Evolutionary conservation across 768 basidiomycete genomes (phyloP).

Genomic region (Mycena filopes): DNA sequence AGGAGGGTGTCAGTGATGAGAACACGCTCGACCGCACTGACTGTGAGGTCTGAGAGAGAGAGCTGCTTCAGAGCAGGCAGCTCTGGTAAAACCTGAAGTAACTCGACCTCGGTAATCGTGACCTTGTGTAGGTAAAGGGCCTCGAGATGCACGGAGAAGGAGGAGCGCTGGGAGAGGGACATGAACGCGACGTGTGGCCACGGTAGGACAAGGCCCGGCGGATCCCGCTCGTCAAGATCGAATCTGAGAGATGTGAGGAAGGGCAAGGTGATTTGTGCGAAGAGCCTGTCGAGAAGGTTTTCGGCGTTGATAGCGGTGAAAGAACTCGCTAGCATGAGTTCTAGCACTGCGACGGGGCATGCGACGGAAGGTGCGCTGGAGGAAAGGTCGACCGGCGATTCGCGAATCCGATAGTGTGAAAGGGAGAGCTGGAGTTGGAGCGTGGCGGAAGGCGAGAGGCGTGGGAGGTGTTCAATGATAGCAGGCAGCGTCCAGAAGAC

Average conservation of each 20-base stretch:
- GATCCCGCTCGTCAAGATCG: neutral
- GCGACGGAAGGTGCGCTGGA: neutral
- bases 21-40: neutral
- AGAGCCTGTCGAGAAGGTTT: neutral
- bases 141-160: neutral
- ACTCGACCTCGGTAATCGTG: neutral
- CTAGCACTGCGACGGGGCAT: neutral
- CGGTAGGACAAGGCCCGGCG: neutral
- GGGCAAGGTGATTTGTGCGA: neutral
- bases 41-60: slow-evolving; percentile 3
- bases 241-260: neutral
- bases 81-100: neutral
- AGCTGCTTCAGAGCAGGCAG: neutral
- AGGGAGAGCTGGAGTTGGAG: neutral
- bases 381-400: neutral
- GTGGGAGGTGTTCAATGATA: neutral
- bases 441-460: neutral
- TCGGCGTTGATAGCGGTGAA: too few relatives aligned
- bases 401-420: neutral
- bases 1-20: slow-evolving; percentile 11
- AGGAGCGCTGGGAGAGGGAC: neutral
- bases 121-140: neutral
- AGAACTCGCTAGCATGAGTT: neutral
- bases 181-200: slow-evolving; percentile 6
- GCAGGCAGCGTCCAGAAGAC: neutral